Percentiles rank a stretch among this genome's conserved stretches.
Evolutionary conservation across 257 asterid genomes (phyloP).

Genomic region (Striga asiatica): DNA sequence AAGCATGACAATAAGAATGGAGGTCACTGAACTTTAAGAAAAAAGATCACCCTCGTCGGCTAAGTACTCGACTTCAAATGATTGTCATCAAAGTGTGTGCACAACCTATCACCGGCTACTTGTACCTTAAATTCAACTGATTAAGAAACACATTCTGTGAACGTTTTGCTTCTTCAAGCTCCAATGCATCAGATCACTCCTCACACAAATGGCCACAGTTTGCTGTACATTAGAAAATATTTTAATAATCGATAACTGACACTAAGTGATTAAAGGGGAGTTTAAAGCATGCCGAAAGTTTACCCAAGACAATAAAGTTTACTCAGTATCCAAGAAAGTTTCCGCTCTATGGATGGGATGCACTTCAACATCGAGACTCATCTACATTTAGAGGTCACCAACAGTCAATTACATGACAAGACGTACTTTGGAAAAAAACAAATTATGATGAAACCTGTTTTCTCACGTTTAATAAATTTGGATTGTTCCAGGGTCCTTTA

Average conservation of each 20-base stretch:
- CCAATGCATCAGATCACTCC: background rate
- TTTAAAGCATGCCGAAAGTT: conserved; percentile 7
- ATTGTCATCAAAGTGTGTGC: background rate
- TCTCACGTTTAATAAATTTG: conserved; percentile 23
- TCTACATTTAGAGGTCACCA: conserved; percentile 16
- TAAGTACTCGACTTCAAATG: background rate
- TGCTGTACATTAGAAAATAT: background rate
- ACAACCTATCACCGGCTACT: background rate
- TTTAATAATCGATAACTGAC: background rate
- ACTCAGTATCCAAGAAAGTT: conserved; percentile 16
- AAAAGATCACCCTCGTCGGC: background rate
- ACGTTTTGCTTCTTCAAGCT: background rate
- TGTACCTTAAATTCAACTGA: background rate
- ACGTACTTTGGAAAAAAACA: background rate
- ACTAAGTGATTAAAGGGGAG: too few species aligned
- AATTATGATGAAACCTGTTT: background rate
- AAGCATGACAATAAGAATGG: too few species aligned
- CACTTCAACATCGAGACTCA: conserved; percentile 16
- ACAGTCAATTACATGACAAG: background rate
- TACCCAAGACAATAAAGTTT: conserved; percentile 18
- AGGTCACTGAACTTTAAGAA: background rate
- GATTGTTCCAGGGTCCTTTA: conserved; percentile 48
- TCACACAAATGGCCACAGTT: background rate
- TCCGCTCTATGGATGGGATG: conserved; percentile 9
- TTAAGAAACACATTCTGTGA: background rate